Conservation (phyloP, 257 asterid species). For the Verbascum thapsus region DNA sequence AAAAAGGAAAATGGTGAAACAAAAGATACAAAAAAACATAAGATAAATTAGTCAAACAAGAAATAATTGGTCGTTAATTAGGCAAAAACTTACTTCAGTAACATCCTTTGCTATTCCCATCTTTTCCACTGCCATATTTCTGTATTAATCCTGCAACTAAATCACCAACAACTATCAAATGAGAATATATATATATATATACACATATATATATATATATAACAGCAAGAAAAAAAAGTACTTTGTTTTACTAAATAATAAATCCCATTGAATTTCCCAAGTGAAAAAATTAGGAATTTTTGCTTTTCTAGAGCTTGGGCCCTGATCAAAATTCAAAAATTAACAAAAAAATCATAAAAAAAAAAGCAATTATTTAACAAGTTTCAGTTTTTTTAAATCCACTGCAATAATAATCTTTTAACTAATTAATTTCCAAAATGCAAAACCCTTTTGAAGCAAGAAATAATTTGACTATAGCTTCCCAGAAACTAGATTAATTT, state of each 20-base stretch:
- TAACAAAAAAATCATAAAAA: background rate
- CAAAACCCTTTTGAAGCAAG: slow-evolving; percentile 12
- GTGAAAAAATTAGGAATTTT: background rate
- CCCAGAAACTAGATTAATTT: background rate
- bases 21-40: background rate
- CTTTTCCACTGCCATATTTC: slow-evolving; percentile 34
- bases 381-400: slow-evolving; percentile 22
- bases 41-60: background rate
- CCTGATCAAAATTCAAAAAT: background rate
- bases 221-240: no score
- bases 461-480: slow-evolving; percentile 4
- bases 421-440: slow-evolving; percentile 5
- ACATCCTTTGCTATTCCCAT: slow-evolving; percentile 46
- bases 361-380: background rate
- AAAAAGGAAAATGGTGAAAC: background rate
- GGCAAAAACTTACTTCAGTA: slow-evolving; percentile 41
- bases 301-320: background rate
- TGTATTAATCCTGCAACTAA: slow-evolving; percentile 20
- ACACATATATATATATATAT: background rate
- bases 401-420: background rate
- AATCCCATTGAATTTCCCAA: background rate
- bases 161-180: background rate
- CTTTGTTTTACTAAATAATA: no score
- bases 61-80: background rate
- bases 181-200: background rate